These are phyloP conservation scores for Antitrichia curtipendula DNA, from an alignment of 225 moss, liverwort and hornwort genomes.

Conservation along the genomic window DNA sequence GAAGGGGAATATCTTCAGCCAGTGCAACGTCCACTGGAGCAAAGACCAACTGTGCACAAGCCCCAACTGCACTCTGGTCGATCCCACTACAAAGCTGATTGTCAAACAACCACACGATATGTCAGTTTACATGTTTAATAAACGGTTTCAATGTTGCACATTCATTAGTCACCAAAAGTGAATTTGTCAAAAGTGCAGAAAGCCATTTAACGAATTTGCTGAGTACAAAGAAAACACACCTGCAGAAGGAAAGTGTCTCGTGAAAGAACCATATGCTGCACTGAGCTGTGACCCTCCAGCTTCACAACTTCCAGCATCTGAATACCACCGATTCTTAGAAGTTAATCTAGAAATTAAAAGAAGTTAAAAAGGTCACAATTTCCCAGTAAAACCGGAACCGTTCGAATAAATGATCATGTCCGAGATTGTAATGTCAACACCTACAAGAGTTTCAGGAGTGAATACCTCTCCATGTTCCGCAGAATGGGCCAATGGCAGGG, in stretches of 20 bases:
- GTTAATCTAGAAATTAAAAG: neutral
- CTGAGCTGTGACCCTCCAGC: slow-evolving; percentile 75
- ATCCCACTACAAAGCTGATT: slow-evolving; percentile 88
- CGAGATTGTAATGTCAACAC: neutral
- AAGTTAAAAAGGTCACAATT: neutral
- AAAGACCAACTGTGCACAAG: slow-evolving; percentile 91
- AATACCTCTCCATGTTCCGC: slow-evolving; percentile 88
- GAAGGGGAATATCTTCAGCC: slow-evolving; percentile 80
- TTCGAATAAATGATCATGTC: neutral
- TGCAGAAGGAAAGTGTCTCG: slow-evolving; percentile 79
- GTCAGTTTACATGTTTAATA: neutral
- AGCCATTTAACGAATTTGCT: neutral
- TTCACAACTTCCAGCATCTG: slow-evolving; percentile 96
- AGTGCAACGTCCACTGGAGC: slow-evolving; percentile 88
- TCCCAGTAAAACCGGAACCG: no score
- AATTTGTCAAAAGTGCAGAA: neutral
- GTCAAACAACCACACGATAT: neutral
- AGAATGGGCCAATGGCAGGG: slow-evolving; percentile 74
- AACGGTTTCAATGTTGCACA: neutral
- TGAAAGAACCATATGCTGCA: slow-evolving; percentile 72
- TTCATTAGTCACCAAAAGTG: neutral
- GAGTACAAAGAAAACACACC: slow-evolving; percentile 15
- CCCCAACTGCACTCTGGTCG: slow-evolving; percentile 87
- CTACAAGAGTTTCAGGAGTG: neutral
- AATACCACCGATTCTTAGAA: neutral